phyloP scores from a whole-genome alignment of 768 basidiomycete species.

The Xerocomellus chrysenteron region DNA sequence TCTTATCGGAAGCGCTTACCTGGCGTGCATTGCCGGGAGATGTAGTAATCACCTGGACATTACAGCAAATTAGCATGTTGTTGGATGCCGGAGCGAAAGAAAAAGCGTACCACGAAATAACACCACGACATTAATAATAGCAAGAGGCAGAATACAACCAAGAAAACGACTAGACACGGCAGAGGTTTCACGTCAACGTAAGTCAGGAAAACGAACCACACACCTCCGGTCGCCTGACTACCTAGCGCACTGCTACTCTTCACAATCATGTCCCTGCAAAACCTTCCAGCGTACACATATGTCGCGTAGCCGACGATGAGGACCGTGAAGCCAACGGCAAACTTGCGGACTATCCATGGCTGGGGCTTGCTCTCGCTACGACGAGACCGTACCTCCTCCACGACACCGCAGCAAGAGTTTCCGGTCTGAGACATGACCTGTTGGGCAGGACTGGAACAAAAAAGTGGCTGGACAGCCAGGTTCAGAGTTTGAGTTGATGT shows the following conservation, averaged over 20 bases:
- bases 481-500: slow-evolving; percentile 11
- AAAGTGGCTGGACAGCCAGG: background rate
- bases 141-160: slow-evolving; percentile 62
- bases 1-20: slow-evolving; percentile 40
- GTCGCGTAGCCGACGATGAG: slow-evolving; percentile 64
- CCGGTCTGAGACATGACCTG: slow-evolving; percentile 17
- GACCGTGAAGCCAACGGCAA: slow-evolving; percentile 57
- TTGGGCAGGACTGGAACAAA: background rate
- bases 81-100: background rate
- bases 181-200: slow-evolving; percentile 2
- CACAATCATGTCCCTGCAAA: slow-evolving; percentile 72
- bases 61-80: background rate
- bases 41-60: slow-evolving; percentile 57
- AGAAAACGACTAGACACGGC: slow-evolving; percentile 53
- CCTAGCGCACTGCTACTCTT: slow-evolving; percentile 43
- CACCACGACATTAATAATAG: slow-evolving; percentile 77
- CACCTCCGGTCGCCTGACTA: slow-evolving; percentile 60
- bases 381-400: slow-evolving; percentile 47
- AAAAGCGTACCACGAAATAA: slow-evolving; percentile 61
- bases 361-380: slow-evolving; percentile 50
- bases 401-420: slow-evolving; percentile 47
- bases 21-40: slow-evolving; percentile 68
- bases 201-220: slow-evolving; percentile 35
- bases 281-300: slow-evolving; percentile 77
- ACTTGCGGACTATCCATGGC: slow-evolving; percentile 74